Conservation (phyloP, 441 rosid genomes). For the Pelargonium myrrhifolium region DNA sequence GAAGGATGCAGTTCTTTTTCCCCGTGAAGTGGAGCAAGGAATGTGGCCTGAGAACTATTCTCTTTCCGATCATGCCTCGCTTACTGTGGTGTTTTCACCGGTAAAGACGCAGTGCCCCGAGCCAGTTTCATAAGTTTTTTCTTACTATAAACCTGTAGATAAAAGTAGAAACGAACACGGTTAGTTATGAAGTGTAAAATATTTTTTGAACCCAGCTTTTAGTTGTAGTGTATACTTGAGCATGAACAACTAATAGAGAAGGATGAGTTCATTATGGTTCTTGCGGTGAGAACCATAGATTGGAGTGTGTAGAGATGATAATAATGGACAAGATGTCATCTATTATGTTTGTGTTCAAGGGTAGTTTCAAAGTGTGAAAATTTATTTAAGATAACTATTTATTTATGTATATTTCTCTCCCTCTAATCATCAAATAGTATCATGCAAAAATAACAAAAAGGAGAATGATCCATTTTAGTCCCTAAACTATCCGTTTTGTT, state of each 20-base stretch:
- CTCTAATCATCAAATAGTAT: too few species aligned
- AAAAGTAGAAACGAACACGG: neutral
- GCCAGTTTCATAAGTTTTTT: neutral
- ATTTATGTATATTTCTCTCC: too few species aligned
- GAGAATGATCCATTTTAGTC: too few species aligned
- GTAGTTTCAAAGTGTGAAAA: too few species aligned
- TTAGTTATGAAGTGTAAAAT: neutral
- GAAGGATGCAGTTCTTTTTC: constrained; percentile 70
- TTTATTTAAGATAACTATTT: too few species aligned
- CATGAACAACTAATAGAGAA: neutral
- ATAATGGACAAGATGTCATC: too few species aligned
- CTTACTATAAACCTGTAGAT: neutral
- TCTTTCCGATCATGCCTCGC: constrained; percentile 86
- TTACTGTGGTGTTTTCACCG: constrained; percentile 71
- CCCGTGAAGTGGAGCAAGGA: constrained; percentile 80
- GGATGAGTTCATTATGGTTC: neutral
- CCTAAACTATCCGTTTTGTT: too few species aligned
- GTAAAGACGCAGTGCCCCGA: constrained; percentile 44
- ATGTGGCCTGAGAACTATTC: constrained; percentile 82
- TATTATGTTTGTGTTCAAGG: too few species aligned
- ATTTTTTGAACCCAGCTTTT: neutral
- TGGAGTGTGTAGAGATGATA: too few species aligned
- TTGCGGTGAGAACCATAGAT: neutral
- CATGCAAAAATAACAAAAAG: too few species aligned
- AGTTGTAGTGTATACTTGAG: neutral